Evolutionary conservation across 2,329 filamentous ascomycete genomes (phyloP).

Genomic region (Diaporthe eres): DNA sequence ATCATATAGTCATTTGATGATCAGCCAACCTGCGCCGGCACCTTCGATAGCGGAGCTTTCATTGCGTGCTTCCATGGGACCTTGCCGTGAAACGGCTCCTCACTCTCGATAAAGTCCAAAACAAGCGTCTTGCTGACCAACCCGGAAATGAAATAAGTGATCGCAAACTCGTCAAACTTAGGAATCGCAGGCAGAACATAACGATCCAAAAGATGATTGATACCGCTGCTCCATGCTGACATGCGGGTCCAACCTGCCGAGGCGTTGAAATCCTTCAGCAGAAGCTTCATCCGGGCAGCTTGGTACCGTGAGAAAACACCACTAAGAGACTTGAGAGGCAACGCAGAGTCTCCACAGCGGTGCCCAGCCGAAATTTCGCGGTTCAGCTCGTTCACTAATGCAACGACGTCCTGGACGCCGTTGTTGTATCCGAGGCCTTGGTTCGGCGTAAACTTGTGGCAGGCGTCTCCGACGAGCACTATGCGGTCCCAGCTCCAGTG

Average conservation of each 20-base stretch:
- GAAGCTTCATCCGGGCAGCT: constrained; percentile 36
- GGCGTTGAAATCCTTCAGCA: constrained; percentile 40
- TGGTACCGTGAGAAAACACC: constrained; percentile 42
- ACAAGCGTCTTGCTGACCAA: constrained; percentile 39
- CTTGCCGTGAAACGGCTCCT: constrained; percentile 43
- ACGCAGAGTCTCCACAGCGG: not conserved
- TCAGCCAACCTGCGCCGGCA: not conserved
- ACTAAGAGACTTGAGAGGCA: not conserved
- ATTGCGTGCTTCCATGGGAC: constrained; percentile 39
- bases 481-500: constrained; percentile 54
- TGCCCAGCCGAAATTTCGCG: not conserved
- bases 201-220: constrained; percentile 45
- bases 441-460: constrained; percentile 56
- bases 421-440: constrained; percentile 53
- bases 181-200: constrained; percentile 42
- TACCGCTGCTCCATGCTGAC: constrained; percentile 46
- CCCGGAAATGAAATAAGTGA: constrained; percentile 37
- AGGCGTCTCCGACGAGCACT: constrained; percentile 54
- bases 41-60: not conserved
- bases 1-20: not conserved
- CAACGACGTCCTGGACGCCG: constrained; percentile 52
- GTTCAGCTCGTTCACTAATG: constrained; percentile 48
- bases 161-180: not conserved
- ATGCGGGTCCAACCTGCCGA: constrained; percentile 45
- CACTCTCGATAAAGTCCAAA: constrained; percentile 43